A percentile compares a stretch with the other conserved stretches of the same genome.
Evolutionary conservation across 352 stramenopile genomes (phyloP).

Genomic region (Phytopythium cucurbitacearum): DNA sequence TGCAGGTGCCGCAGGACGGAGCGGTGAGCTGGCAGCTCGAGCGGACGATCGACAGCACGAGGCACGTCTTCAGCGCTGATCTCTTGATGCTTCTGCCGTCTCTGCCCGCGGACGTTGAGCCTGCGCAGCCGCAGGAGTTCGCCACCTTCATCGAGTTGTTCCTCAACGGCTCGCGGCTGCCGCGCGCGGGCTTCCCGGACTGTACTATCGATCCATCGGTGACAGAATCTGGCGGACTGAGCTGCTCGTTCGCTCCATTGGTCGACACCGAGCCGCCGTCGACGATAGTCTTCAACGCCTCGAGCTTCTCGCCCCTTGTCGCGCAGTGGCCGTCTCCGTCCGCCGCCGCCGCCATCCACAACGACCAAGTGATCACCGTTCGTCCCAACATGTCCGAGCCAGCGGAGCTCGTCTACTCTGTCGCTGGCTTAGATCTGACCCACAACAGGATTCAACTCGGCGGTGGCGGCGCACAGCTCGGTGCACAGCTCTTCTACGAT

Average conservation of each 20-base stretch:
- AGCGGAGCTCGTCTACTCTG: constrained; percentile 19
- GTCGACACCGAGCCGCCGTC: neutral
- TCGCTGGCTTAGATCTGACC: constrained; percentile 19
- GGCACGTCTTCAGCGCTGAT: constrained; percentile 45
- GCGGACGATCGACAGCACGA: constrained; percentile 21
- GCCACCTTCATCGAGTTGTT: constrained; percentile 46
- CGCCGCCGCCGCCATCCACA: neutral
- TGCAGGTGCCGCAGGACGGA: constrained; percentile 18
- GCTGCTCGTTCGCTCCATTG: neutral
- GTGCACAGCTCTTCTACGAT: constrained; percentile 29
- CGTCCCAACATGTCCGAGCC: constrained; percentile 1
- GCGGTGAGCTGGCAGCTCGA: constrained; percentile 39
- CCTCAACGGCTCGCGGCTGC: constrained; percentile 35
- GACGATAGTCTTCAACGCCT: constrained; percentile 1
- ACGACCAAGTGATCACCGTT: constrained; percentile 9
- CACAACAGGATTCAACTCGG: constrained; percentile 24
- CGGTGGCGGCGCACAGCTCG: constrained; percentile 51
- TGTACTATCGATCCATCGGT: constrained; percentile 24
- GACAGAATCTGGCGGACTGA: constrained; percentile 1
- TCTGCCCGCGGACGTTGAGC: constrained; percentile 8
- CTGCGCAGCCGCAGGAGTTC: constrained; percentile 23
- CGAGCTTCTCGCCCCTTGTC: constrained; percentile 37
- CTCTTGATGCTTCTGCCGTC: constrained; percentile 39
- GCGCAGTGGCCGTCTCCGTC: constrained; percentile 29
- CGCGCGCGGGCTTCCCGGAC: constrained; percentile 54